Percentiles rank a stretch among this genome's conserved stretches.
phyloP scores from a whole-genome alignment of 495 filamentous ascomycete genomes.

The Penicillium subrubescens region DNA sequence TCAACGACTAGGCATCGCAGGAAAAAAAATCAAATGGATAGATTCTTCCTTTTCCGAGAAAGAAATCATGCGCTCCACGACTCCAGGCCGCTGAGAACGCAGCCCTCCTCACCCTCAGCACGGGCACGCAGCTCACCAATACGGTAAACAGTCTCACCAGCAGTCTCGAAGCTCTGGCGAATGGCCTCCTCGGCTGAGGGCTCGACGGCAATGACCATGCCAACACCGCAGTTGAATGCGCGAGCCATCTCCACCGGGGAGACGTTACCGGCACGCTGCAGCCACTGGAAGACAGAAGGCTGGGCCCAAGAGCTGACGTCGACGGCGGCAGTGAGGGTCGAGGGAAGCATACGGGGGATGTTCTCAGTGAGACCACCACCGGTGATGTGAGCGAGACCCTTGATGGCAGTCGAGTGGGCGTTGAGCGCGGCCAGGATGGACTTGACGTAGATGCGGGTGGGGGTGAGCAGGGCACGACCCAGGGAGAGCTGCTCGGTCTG shows the following conservation, averaged over 20 bases:
- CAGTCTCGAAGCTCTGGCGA: conserved; percentile 52
- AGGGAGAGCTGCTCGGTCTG: conserved; percentile 46
- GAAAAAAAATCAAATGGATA: conserved; percentile 1
- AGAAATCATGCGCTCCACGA: conserved; percentile 58
- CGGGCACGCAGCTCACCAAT: conserved; percentile 68
- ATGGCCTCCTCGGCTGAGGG: conserved; percentile 26
- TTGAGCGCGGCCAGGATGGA: conserved; percentile 63
- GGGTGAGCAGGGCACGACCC: conserved; percentile 75
- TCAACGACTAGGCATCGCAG: neutral
- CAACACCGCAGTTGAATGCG: conserved; percentile 92
- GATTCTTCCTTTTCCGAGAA: neutral
- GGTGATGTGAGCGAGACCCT: conserved; percentile 95
- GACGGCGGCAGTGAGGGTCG: conserved; percentile 71
- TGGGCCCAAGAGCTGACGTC: conserved; percentile 71
- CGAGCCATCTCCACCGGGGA: conserved; percentile 75
- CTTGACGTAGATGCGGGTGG: conserved; percentile 81
- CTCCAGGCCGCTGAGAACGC: conserved; percentile 68
- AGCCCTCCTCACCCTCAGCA: conserved; percentile 58
- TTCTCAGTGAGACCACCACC: conserved; percentile 92
- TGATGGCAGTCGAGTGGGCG: conserved; percentile 63
- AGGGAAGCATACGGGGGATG: conserved; percentile 87
- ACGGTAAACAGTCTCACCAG: conserved; percentile 76
- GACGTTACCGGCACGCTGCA: conserved; percentile 76
- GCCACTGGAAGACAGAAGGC: conserved; percentile 80
- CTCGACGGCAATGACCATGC: conserved; percentile 84